A percentile compares a stretch with the other conserved stretches of the same genome.
Conservation (phyloP, 2,329 filamentous ascomycete species). For the Aschersonia sp. region DNA sequence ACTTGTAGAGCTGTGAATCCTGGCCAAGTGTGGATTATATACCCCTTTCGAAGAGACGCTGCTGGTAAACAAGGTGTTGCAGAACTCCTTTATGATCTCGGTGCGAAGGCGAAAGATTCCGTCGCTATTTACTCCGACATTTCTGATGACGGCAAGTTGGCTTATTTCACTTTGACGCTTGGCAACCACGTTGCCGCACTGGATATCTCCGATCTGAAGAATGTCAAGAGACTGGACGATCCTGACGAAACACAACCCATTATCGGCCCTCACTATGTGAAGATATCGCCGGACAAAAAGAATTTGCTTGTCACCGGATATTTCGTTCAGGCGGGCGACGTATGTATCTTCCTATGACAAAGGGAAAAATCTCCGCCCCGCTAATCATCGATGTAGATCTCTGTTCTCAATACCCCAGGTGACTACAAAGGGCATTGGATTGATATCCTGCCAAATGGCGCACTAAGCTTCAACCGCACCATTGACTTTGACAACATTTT, state of each 20-base stretch:
- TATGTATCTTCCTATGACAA: conserved; percentile 6
- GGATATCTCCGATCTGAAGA: conserved; percentile 45
- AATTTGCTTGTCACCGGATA: conserved; percentile 51
- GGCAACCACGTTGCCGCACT: conserved; percentile 48
- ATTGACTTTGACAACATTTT: conserved; percentile 43
- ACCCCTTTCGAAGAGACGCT: conserved; percentile 40
- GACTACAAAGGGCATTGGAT: conserved; percentile 51
- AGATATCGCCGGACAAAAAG: conserved; percentile 49
- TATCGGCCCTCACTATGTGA: conserved; percentile 49
- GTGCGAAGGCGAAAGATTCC: conserved; percentile 37
- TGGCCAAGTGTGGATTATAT: conserved; percentile 51
- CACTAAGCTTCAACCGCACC: conserved; percentile 42
- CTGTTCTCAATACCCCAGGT: conserved; percentile 43
- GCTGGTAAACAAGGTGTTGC: conserved; percentile 42
- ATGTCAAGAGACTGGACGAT: conserved; percentile 46
- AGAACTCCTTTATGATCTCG: conserved; percentile 43
- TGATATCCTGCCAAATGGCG: conserved; percentile 38
- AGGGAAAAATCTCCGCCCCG: too few relatives aligned
- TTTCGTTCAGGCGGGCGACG: conserved; percentile 47
- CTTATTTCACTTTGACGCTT: conserved; percentile 46
- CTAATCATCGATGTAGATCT: conserved; percentile 21
- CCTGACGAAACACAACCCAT: conserved; percentile 43
- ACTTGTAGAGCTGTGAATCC: conserved; percentile 33
- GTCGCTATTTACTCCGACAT: conserved; percentile 48
- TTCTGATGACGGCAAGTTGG: conserved; percentile 39